Conservation (phyloP, 768 basidiomycete genomes). For the Mycena albidolilacea region DNA sequence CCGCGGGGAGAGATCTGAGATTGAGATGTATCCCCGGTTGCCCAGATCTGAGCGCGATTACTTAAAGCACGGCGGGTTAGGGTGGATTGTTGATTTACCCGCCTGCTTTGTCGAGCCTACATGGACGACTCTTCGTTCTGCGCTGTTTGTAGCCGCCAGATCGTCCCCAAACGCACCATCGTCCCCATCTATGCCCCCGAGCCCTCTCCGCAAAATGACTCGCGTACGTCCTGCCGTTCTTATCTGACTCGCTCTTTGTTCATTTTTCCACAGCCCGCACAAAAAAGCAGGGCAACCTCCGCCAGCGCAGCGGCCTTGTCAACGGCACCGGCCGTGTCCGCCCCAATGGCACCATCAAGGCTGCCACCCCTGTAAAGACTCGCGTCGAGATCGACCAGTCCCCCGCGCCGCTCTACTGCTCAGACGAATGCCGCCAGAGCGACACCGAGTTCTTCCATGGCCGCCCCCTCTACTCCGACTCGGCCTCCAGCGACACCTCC, state of each 20-base stretch:
- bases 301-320: constrained; percentile 66
- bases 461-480: constrained; percentile 60
- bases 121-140: constrained; percentile 67
- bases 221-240: constrained; percentile 50
- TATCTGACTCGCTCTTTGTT: constrained; percentile 45
- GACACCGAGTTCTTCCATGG: constrained; percentile 65
- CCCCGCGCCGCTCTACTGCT: constrained; percentile 89
- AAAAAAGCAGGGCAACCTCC: constrained; percentile 54
- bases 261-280: constrained; percentile 41
- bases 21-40: constrained; percentile 8
- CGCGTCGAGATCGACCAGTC: constrained; percentile 84
- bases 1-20: background rate
- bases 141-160: constrained; percentile 83
- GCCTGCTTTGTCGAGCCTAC: background rate
- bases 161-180: constrained; percentile 81
- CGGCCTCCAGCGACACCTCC: constrained; percentile 61
- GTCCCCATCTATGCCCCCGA: constrained; percentile 56
- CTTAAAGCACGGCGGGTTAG: constrained; percentile 4
- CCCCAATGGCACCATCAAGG: constrained; percentile 69
- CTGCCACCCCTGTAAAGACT: constrained; percentile 58
- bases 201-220: constrained; percentile 56
- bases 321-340: constrained; percentile 77
- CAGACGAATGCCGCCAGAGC: constrained; percentile 77
- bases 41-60: background rate
- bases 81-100: background rate